Evolutionary conservation across 805 yeast genomes (phyloP).

Genomic region (Blastobotrys terrestris): DNA sequence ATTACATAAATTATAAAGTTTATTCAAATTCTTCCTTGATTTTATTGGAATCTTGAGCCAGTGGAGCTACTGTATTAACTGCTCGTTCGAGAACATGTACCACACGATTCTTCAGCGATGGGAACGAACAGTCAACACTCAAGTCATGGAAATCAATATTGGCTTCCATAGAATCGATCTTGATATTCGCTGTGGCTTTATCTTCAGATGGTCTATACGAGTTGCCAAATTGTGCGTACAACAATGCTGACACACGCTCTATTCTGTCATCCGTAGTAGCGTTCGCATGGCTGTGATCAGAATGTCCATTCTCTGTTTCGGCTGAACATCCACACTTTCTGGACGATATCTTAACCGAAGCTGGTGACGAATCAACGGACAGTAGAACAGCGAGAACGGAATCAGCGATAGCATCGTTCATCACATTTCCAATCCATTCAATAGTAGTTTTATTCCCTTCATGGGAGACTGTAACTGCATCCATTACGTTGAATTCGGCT

Average conservation of each 20-base stretch:
- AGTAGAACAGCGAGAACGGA: conserved; percentile 83
- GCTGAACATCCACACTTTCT: conserved; percentile 42
- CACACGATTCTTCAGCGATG: conserved; percentile 73
- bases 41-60: conserved; percentile 24
- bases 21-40: background rate
- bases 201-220: conserved; percentile 39
- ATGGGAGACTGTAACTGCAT: conserved; percentile 48
- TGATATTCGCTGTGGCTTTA: conserved; percentile 46
- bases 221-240: conserved; percentile 86
- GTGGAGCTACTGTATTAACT: conserved; percentile 75
- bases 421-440: conserved; percentile 85
- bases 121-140: conserved; percentile 65
- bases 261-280: conserved; percentile 29
- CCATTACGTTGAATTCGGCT: conserved; percentile 49
- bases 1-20: background rate
- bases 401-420: conserved; percentile 92
- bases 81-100: conserved; percentile 76
- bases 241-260: conserved; percentile 51
- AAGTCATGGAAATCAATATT: conserved; percentile 56
- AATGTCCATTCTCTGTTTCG: conserved; percentile 19
- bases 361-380: conserved; percentile 91
- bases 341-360: conserved; percentile 84
- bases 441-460: conserved; percentile 51
- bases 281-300: conserved; percentile 29
- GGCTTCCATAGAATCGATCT: conserved; percentile 73